Percentiles rank a stretch among this genome's conserved stretches.
Evolutionary conservation across 2,329 filamentous ascomycete species (phyloP).

Genomic region (Cryphonectria parasitica): DNA sequence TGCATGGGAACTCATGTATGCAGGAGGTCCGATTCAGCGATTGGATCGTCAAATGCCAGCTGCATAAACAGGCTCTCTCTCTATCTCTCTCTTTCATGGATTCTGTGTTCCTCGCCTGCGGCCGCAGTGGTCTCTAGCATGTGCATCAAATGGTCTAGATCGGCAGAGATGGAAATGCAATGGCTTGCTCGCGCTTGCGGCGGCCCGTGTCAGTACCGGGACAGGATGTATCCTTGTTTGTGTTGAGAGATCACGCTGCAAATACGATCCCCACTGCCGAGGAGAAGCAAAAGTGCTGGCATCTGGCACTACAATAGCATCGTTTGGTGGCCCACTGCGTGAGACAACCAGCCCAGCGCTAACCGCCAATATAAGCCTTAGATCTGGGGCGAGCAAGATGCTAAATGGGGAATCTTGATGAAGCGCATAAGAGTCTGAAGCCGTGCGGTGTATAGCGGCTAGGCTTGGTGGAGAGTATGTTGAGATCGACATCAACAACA

Average conservation of each 20-base stretch:
- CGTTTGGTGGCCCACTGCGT: neutral
- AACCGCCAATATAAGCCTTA: neutral
- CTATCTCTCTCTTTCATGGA: neutral
- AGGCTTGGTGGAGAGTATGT: neutral
- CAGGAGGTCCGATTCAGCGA: neutral
- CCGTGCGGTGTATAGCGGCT: neutral
- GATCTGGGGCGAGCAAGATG: neutral
- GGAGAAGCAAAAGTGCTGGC: neutral
- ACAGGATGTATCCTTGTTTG: neutral
- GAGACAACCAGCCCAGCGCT: neutral
- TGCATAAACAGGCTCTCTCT: neutral
- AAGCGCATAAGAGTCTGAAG: neutral
- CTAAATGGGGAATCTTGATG: neutral
- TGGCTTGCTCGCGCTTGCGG: neutral
- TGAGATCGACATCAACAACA: neutral
- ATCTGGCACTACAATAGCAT: neutral
- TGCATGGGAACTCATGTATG: neutral
- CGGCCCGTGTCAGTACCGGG: neutral
- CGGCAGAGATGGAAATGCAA: neutral
- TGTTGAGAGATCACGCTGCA: neutral
- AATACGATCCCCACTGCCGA: neutral
- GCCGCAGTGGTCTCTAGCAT: neutral
- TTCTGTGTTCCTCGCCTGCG: neutral
- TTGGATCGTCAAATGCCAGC: neutral
- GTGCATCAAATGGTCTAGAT: neutral